A percentile compares a stretch with the other conserved stretches of the same genome.
Evolutionary conservation across 176 grass and related monocot genomes (phyloP).

Genomic region (Secale cereale): DNA sequence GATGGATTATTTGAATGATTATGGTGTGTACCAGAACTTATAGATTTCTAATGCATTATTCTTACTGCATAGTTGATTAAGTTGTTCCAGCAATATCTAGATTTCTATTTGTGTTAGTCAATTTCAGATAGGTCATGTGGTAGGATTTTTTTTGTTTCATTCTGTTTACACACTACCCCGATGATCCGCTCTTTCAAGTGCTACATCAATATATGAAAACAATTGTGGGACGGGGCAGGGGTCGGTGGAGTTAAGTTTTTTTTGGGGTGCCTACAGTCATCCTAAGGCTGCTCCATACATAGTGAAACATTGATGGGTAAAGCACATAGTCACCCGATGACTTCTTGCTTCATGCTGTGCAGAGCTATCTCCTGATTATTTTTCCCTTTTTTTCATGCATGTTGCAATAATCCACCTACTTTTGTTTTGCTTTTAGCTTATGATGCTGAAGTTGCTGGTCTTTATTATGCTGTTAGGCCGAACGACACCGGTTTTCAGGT

Average conservation of each 20-base stretch:
- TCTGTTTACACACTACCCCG: neutral
- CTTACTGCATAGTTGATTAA: neutral
- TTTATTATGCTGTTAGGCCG: constrained; percentile 59
- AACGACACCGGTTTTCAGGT: constrained; percentile 89
- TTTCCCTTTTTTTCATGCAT: neutral
- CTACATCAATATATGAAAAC: neutral
- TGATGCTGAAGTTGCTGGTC: constrained; percentile 92
- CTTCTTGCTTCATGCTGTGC: neutral
- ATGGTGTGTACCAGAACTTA: constrained; percentile 46
- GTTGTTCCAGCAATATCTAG: constrained; percentile 3
- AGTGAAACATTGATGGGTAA: constrained; percentile 6
- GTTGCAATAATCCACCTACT: neutral
- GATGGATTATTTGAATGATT: constrained; percentile 98
- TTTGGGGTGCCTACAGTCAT: neutral
- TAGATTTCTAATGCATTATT: neutral
- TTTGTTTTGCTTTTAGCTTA: constrained; percentile 70
- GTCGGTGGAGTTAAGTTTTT: neutral
- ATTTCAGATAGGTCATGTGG: neutral
- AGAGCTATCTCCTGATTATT: neutral
- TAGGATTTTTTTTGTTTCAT: neutral
- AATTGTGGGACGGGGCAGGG: neutral
- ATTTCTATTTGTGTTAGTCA: constrained; percentile 3
- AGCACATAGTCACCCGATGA: constrained; percentile 1
- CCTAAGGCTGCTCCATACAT: neutral
- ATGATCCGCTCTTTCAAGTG: neutral